Percentiles rank a stretch among this genome's conserved stretches.
Conservation (phyloP, 208 protist genomes). For the Phytomonas serpens region DNA sequence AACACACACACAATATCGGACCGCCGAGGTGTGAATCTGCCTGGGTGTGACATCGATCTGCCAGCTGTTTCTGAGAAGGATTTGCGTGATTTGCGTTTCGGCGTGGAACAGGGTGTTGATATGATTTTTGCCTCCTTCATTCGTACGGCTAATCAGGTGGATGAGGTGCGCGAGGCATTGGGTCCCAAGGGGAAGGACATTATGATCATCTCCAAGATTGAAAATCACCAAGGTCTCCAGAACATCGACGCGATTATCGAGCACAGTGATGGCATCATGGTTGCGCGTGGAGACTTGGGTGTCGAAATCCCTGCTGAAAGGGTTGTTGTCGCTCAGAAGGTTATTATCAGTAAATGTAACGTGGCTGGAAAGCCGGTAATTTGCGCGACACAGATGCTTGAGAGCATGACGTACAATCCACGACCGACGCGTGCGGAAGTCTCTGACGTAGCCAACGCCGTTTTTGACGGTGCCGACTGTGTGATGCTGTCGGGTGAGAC, state of each 20-base stretch:
- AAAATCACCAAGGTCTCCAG: constrained; percentile 97
- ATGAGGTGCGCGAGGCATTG: constrained; percentile 87
- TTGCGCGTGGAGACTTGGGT: constrained; percentile 98
- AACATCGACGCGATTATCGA: constrained; percentile 98
- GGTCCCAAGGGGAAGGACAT: constrained; percentile 86
- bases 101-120: constrained; percentile 95
- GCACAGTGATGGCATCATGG: constrained; percentile 98
- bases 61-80: constrained; percentile 92
- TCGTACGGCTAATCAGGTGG: constrained; percentile 90
- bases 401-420: constrained; percentile 96
- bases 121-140: constrained; percentile 99
- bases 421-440: constrained; percentile 98
- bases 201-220: constrained; percentile 99
- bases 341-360: constrained; percentile 98
- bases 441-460: constrained; percentile 96
- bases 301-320: constrained; percentile 98
- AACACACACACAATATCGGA: constrained; percentile 78
- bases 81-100: constrained; percentile 90
- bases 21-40: constrained; percentile 86
- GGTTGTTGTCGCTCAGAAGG: constrained; percentile 98
- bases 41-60: constrained; percentile 80
- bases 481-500: constrained; percentile 99
- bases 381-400: constrained; percentile 99
- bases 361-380: constrained; percentile 97
- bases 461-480: constrained; percentile 98